Conservation (phyloP, 192 early-diverging fungal species). For the Backusella macrospora region DNA sequence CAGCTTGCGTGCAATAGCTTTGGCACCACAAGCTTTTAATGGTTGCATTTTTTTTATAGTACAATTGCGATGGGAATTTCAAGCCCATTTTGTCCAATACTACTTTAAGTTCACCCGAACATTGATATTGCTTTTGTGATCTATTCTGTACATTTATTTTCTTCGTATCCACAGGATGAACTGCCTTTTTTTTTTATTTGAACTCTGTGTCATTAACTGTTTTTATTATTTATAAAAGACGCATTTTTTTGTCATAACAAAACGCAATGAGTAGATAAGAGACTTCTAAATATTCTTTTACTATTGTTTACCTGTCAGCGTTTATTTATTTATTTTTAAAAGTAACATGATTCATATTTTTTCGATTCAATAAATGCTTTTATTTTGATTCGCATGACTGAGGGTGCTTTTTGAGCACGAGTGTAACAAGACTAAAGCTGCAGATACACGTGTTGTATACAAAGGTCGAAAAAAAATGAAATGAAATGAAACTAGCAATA, state of each 20-base stretch:
- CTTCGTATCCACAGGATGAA: background rate
- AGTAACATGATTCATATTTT: background rate
- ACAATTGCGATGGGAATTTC: conserved; percentile 8
- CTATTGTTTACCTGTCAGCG: background rate
- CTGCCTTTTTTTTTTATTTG: background rate
- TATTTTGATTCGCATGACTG: conserved; percentile 7
- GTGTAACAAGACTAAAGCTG: conserved; percentile 1
- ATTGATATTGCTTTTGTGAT: conserved; percentile 9
- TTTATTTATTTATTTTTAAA: conserved; percentile 4
- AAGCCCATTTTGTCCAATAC: conserved; percentile 8
- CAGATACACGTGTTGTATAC: background rate
- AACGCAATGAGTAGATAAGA: background rate
- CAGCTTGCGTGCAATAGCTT: no score
- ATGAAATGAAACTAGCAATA: background rate
- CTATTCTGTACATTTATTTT: background rate
- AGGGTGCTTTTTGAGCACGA: background rate
- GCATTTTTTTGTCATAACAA: background rate
- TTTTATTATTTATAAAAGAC: background rate
- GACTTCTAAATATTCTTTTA: background rate
- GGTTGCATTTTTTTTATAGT: background rate
- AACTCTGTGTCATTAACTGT: background rate
- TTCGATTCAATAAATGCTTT: background rate
- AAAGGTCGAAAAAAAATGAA: no score
- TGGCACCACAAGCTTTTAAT: no score
- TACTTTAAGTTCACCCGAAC: background rate